Conservation (phyloP, 2,329 filamentous ascomycete species). For the Monascus ruber region DNA sequence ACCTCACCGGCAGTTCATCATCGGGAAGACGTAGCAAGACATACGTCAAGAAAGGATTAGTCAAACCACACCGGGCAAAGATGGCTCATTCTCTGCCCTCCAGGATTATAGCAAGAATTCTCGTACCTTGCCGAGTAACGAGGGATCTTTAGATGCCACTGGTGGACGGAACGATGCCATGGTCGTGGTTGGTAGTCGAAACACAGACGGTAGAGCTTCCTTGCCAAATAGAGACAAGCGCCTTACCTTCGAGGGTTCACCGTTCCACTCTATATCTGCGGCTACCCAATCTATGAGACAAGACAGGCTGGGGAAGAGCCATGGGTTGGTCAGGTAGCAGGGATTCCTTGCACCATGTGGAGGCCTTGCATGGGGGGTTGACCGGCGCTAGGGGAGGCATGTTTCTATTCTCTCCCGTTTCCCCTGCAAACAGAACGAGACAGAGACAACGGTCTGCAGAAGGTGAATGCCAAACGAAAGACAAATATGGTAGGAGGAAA, state of each 20-base stretch:
- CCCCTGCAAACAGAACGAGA: conserved; percentile 18
- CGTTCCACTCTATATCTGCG: conserved; percentile 20
- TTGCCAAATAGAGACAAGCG: background rate
- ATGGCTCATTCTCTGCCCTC: background rate
- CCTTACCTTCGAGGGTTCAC: conserved; percentile 16
- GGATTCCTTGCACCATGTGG: conserved; percentile 18
- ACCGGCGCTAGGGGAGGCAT: conserved; percentile 4
- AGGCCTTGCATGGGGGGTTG: conserved; percentile 10
- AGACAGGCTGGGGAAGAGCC: conserved; percentile 8
- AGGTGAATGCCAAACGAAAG: conserved; percentile 3
- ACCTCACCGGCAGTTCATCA: conserved; percentile 10
- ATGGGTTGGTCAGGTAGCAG: conserved; percentile 14
- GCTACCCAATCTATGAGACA: conserved; percentile 15
- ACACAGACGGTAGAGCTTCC: background rate
- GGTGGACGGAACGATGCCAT: background rate
- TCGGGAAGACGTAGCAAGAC: background rate
- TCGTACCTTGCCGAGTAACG: background rate
- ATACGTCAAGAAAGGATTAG: conserved; percentile 1
- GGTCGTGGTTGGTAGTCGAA: background rate
- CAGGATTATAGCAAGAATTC: background rate
- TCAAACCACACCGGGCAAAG: conserved; percentile 8
- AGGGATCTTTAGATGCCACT: conserved; percentile 3
- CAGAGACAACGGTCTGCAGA: background rate
- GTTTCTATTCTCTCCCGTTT: conserved; percentile 3
- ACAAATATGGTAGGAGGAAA: conserved; percentile 3